Evolutionary conservation across 2,329 filamentous ascomycete species (phyloP).

Genomic region (Colletotrichum zoysiae): DNA sequence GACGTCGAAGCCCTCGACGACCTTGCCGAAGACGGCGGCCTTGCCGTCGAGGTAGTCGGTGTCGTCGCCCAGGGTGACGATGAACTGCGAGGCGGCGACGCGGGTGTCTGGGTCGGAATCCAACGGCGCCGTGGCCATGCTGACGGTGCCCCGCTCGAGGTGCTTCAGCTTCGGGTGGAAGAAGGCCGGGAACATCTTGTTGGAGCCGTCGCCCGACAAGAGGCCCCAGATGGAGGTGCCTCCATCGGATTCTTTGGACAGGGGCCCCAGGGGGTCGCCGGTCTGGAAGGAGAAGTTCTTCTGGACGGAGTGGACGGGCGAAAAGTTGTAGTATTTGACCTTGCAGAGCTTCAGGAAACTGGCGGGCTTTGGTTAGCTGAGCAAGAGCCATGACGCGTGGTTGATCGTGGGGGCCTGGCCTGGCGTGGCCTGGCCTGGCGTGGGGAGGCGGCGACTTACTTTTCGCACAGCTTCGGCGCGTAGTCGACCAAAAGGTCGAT

Average conservation of each 20-base stretch:
- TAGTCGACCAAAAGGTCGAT: slow-evolving; percentile 92
- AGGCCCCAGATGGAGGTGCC: slow-evolving; percentile 94
- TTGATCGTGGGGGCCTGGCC: not conserved
- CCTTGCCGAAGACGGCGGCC: slow-evolving; percentile 93
- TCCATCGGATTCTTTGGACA: slow-evolving; percentile 87
- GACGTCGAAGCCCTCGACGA: slow-evolving; percentile 95
- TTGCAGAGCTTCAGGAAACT: slow-evolving; percentile 99
- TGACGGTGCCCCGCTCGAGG: slow-evolving; percentile 89
- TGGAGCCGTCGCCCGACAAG: slow-evolving; percentile 73
- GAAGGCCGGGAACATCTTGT: slow-evolving; percentile 85
- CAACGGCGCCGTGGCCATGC: slow-evolving; percentile 92
- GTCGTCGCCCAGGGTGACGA: slow-evolving; percentile 90
- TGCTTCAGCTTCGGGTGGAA: slow-evolving; percentile 92
- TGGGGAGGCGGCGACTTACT: slow-evolving; percentile 71
- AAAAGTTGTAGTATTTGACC: slow-evolving; percentile 98
- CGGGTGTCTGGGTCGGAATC: slow-evolving; percentile 83
- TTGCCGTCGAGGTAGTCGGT: slow-evolving; percentile 93
- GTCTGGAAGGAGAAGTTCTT: slow-evolving; percentile 97
- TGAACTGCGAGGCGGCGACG: slow-evolving; percentile 90
- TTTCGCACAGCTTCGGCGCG: slow-evolving; percentile 92
- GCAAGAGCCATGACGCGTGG: slow-evolving; percentile 33
- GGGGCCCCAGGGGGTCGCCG: slow-evolving; percentile 91
- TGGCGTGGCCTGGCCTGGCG: no score
- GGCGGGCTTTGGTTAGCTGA: slow-evolving; percentile 67
- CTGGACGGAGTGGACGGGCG: slow-evolving; percentile 90